Evolutionary conservation across 192 early-diverging fungal species (phyloP).

Genomic region (Nowakowskiella sp.): DNA sequence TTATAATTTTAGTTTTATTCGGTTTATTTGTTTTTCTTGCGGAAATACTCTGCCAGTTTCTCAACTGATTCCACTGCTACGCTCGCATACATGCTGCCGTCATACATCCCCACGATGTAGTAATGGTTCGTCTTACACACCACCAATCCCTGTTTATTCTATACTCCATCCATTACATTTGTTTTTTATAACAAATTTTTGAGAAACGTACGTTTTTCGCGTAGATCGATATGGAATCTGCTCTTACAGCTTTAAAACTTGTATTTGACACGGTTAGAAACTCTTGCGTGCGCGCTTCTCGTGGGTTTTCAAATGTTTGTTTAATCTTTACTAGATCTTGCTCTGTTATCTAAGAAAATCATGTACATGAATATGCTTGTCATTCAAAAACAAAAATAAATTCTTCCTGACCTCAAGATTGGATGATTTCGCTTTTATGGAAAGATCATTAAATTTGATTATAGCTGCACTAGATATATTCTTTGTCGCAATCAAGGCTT

Average conservation of each 20-base stretch:
- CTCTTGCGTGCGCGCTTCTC: conserved; percentile 36
- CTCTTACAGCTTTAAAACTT: conserved; percentile 37
- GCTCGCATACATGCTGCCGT: conserved; percentile 40
- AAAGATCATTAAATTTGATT: conserved; percentile 39
- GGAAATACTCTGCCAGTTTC: conserved; percentile 43
- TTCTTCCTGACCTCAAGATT: conserved; percentile 23
- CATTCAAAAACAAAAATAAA: too few species aligned
- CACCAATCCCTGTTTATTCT: conserved; percentile 41
- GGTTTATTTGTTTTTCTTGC: conserved; percentile 50
- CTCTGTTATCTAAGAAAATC: conserved; percentile 16
- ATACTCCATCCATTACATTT: conserved; percentile 1
- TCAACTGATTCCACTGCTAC: conserved; percentile 48
- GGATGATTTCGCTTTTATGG: conserved; percentile 43
- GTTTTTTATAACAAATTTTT: background rate
- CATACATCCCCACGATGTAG: conserved; percentile 43
- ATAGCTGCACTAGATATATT: conserved; percentile 45
- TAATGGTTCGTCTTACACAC: conserved; percentile 33
- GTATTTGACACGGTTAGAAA: conserved; percentile 32
- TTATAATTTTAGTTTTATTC: too few species aligned
- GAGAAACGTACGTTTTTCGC: conserved; percentile 35
- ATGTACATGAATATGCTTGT: conserved; percentile 8
- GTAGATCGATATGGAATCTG: conserved; percentile 39
- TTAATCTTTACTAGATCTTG: conserved; percentile 30
- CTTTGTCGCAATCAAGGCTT: conserved; percentile 39
- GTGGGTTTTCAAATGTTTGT: conserved; percentile 35